A percentile compares a stretch with the other conserved stretches of the same genome.
These are phyloP conservation scores for Themeda triandra DNA, from an alignment of 176 grass and related monocot genomes.

Conservation along the genomic window DNA sequence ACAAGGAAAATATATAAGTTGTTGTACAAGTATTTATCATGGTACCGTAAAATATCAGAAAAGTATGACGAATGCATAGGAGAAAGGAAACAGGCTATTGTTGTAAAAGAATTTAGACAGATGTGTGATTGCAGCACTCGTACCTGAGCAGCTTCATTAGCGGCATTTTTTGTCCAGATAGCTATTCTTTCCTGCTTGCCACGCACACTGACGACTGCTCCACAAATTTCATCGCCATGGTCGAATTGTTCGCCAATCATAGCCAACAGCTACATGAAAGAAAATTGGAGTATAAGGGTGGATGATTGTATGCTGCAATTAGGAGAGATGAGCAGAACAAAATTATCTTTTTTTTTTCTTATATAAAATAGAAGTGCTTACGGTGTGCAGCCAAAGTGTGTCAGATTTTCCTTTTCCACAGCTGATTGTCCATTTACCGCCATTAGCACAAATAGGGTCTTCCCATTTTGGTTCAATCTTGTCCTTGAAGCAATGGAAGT, in stretches of 20 bases:
- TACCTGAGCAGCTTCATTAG: conserved; percentile 95
- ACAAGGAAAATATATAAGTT: background rate
- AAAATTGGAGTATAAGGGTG: background rate
- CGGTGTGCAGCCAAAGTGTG: conserved; percentile 87
- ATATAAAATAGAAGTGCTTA: conserved; percentile 34
- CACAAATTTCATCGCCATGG: conserved; percentile 93
- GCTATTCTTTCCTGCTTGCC: conserved; percentile 79
- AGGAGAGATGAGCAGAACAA: conserved; percentile 1
- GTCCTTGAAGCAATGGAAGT: conserved; percentile 91
- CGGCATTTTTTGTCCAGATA: conserved; percentile 94
- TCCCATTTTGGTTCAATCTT: conserved; percentile 99
- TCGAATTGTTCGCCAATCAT: conserved; percentile 98
- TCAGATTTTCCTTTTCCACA: conserved; percentile 84
- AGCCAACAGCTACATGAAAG: conserved; percentile 58
- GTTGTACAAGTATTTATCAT: background rate
- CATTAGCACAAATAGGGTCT: conserved; percentile 92
- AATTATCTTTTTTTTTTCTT: background rate
- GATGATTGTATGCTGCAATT: background rate
- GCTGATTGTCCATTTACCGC: conserved; percentile 91
- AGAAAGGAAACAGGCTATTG: background rate
- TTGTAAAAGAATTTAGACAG: background rate
- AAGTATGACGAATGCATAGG: background rate
- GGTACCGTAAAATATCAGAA: background rate
- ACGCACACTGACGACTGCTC: conserved; percentile 81
- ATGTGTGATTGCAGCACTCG: background rate